phyloP scores from a whole-genome alignment of 768 basidiomycete genomes.

The Ramaria rubella region DNA sequence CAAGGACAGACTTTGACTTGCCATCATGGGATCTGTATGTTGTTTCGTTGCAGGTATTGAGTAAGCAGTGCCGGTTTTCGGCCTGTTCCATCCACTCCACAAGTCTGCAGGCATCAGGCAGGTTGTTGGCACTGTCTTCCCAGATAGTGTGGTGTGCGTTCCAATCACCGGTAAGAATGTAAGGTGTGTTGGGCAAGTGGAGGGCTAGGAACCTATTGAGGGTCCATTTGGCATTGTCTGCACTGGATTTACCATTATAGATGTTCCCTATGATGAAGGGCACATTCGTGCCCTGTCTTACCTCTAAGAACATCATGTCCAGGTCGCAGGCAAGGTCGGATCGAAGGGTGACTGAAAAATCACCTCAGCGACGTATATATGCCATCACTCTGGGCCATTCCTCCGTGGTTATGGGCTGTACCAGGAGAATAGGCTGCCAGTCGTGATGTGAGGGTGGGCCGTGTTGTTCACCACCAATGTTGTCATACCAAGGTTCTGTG shows the following conservation, averaged over 20 bases:
- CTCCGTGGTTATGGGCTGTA: constrained; percentile 5
- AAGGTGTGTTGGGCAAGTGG: constrained; percentile 15
- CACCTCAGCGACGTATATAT: constrained; percentile 11
- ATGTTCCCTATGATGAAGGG: constrained; percentile 19
- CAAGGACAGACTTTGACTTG: constrained; percentile 1
- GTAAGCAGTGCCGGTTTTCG: background rate
- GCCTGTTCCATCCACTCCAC: background rate
- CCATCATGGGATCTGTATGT: background rate
- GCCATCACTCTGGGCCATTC: no score
- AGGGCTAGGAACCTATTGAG: background rate
- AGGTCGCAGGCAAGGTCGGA: constrained; percentile 20
- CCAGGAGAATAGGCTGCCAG: background rate
- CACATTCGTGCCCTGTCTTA: constrained; percentile 14
- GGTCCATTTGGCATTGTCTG: constrained; percentile 1
- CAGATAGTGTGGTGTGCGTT: constrained; percentile 20
- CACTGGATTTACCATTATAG: background rate
- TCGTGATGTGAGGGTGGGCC: background rate
- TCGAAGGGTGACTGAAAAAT: constrained; percentile 19
- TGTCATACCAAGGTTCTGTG: constrained; percentile 14
- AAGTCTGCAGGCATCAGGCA: background rate
- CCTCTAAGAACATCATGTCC: constrained; percentile 22
- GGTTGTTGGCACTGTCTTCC: constrained; percentile 21
- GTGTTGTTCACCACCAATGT: no score
- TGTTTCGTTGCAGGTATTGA: background rate
- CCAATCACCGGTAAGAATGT: constrained; percentile 22